These are phyloP conservation scores for Boletus reticuloceps DNA, from an alignment of 768 basidiomycete species.

Conservation along the genomic window DNA sequence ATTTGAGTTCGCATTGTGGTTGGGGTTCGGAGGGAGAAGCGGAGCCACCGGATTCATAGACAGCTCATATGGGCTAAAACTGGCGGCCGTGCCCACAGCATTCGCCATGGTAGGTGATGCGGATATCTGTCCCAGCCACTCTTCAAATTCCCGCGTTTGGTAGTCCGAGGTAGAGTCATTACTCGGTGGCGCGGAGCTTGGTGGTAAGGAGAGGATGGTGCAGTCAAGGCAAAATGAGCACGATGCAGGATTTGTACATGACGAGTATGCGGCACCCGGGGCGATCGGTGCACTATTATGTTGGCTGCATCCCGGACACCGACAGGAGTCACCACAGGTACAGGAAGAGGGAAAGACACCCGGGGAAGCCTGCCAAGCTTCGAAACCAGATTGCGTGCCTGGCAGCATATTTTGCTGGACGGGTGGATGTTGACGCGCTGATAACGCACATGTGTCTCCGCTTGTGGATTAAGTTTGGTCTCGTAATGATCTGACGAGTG, in stretches of 20 bases:
- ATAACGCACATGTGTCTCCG: conserved; percentile 20
- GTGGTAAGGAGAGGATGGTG: conserved; percentile 51
- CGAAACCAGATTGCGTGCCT: conserved; percentile 24
- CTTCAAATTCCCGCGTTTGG: conserved; percentile 50
- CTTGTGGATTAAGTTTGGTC: conserved; percentile 12
- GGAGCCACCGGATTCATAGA: conserved; percentile 19
- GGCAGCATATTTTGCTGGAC: conserved; percentile 27
- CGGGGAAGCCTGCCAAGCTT: conserved; percentile 23
- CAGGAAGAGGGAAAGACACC: conserved; percentile 48
- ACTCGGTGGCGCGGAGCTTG: conserved; percentile 41
- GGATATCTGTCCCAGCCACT: conserved; percentile 58
- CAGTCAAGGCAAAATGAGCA: conserved; percentile 61
- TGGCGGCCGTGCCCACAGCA: conserved; percentile 18
- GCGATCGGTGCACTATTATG: conserved; percentile 44
- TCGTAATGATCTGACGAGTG: conserved; percentile 38
- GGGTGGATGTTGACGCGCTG: conserved; percentile 19
- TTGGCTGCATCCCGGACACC: conserved; percentile 62
- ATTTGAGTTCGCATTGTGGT: background rate
- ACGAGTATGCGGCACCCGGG: conserved; percentile 36
- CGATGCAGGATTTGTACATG: conserved; percentile 36
- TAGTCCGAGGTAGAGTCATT: conserved; percentile 42
- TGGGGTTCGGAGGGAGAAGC: conserved; percentile 9
- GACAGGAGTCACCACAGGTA: conserved; percentile 60
- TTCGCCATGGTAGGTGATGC: conserved; percentile 15
- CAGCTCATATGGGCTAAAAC: conserved; percentile 31